A percentile compares a stretch with the other conserved stretches of the same genome.
phyloP scores from a whole-genome alignment of 495 filamentous ascomycete species.

The Podospora anserina region DNA sequence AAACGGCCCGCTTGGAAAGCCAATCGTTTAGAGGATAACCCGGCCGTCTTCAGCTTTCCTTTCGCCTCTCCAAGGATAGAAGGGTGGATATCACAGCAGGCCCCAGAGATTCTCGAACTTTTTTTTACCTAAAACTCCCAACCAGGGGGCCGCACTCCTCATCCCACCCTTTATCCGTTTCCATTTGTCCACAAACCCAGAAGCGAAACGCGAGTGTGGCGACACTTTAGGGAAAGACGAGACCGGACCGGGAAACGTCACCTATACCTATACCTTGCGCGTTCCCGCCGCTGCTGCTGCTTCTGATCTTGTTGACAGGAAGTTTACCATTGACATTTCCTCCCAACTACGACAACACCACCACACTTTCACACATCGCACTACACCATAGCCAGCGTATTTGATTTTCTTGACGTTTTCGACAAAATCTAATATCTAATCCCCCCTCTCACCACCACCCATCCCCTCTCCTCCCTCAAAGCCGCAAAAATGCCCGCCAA shows the following conservation, averaged over 20 bases:
- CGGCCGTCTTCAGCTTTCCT: not conserved
- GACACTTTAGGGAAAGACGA: not conserved
- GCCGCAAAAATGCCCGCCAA: conserved; percentile 61
- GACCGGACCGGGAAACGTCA: not conserved
- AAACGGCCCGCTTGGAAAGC: conserved; percentile 1
- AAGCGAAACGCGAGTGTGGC: not conserved
- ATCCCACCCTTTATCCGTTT: not conserved
- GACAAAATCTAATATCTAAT: conserved; percentile 2
- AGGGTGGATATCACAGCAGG: not conserved
- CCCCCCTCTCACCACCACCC: not conserved
- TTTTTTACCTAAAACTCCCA: not conserved
- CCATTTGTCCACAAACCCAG: not conserved
- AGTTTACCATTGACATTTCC: not conserved
- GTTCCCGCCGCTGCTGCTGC: not conserved
- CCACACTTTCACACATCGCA: not conserved
- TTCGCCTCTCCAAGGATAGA: not conserved
- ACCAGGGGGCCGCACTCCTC: not conserved
- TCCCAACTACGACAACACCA: not conserved
- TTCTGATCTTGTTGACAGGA: not conserved
- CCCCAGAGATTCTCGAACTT: not conserved
- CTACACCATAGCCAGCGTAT: not conserved
- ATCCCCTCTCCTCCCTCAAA: not conserved
- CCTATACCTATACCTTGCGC: not conserved
- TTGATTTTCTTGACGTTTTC: not conserved
- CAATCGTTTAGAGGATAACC: not conserved